A percentile compares a stretch with the other conserved stretches of the same genome.
These are phyloP conservation scores for Vanderwaltozyma verrucispora DNA, from an alignment of 805 yeast species.

Conservation along the genomic window DNA sequence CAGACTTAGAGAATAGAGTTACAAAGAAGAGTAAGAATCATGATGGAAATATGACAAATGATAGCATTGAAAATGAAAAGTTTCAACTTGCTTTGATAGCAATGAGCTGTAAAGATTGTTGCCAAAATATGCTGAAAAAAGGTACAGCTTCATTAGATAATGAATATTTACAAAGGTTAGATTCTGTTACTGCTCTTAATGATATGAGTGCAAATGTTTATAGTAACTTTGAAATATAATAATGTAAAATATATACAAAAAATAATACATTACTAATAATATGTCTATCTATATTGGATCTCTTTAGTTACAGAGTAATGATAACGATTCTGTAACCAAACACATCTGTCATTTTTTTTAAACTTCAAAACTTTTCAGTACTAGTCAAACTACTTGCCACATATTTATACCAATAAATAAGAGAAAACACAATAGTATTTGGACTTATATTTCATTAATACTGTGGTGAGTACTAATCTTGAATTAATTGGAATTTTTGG, in stretches of 20 bases:
- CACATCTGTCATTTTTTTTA: too few species aligned
- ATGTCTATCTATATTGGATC: background rate
- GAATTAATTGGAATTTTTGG: too few species aligned
- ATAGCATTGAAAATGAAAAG: conserved; percentile 2
- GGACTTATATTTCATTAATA: too few species aligned
- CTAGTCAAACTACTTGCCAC: too few species aligned
- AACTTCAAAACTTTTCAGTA: too few species aligned
- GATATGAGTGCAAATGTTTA: conserved; percentile 87
- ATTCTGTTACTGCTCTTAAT: conserved; percentile 43
- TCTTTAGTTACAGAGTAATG: background rate
- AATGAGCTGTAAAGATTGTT: conserved; percentile 23
- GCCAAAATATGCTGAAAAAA: conserved; percentile 18
- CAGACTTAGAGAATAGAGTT: conserved; percentile 13
- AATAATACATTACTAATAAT: too few species aligned
- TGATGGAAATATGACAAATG: conserved; percentile 1
- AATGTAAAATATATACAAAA: too few species aligned
- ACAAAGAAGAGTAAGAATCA: conserved; percentile 9
- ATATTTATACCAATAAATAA: too few species aligned
- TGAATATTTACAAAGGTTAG: conserved; percentile 15
- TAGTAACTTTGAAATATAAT: conserved; percentile 48
- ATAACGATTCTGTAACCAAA: too few species aligned
- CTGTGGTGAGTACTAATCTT: too few species aligned
- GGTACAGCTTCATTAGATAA: conserved; percentile 13
- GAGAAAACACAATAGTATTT: too few species aligned
- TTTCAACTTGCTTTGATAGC: conserved; percentile 23